A percentile compares a stretch with the other conserved stretches of the same genome.
phyloP scores from a whole-genome alignment of 345 rosid genomes.

The Clarkia xantiana region DNA sequence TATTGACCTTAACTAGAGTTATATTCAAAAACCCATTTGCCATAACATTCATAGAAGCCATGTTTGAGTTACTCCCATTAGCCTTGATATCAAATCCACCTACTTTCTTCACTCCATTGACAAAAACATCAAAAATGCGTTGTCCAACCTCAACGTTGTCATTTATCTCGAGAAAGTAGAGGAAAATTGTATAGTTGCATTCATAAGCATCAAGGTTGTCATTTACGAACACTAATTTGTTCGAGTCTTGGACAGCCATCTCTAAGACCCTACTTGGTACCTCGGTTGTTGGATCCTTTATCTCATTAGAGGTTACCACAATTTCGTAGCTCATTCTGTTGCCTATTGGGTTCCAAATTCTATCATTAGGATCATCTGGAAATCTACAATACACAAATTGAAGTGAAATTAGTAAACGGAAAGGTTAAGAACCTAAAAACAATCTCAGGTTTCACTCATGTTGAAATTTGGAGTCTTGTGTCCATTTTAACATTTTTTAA shows the following conservation, averaged over 20 bases:
- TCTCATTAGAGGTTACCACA: neutral
- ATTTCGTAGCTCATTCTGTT: neutral
- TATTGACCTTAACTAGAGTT: slow-evolving; percentile 32
- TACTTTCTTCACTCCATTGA: slow-evolving; percentile 19
- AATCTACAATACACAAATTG: slow-evolving; percentile 23
- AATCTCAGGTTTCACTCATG: neutral
- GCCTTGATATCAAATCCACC: slow-evolving; percentile 27
- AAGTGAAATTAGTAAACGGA: neutral
- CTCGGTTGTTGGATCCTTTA: slow-evolving; percentile 5
- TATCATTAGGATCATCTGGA: slow-evolving; percentile 36
- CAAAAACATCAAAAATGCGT: slow-evolving; percentile 37
- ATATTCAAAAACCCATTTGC: slow-evolving; percentile 37
- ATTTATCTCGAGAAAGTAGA: slow-evolving; percentile 52
- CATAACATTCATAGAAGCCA: slow-evolving; percentile 15
- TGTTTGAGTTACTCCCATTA: slow-evolving; percentile 22
- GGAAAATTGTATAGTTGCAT: slow-evolving; percentile 31
- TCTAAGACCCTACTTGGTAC: slow-evolving; percentile 38
- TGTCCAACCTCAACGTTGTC: slow-evolving; percentile 18
- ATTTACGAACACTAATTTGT: slow-evolving; percentile 24
- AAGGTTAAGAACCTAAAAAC: no score
- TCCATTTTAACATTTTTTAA: no score
- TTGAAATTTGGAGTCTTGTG: no score
- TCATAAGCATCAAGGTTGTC: slow-evolving; percentile 14
- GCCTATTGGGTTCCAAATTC: slow-evolving; percentile 32
- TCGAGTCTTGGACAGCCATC: slow-evolving; percentile 21